phyloP scores from a whole-genome alignment of 2,329 filamentous ascomycete species.

The Fusarium sp. region DNA sequence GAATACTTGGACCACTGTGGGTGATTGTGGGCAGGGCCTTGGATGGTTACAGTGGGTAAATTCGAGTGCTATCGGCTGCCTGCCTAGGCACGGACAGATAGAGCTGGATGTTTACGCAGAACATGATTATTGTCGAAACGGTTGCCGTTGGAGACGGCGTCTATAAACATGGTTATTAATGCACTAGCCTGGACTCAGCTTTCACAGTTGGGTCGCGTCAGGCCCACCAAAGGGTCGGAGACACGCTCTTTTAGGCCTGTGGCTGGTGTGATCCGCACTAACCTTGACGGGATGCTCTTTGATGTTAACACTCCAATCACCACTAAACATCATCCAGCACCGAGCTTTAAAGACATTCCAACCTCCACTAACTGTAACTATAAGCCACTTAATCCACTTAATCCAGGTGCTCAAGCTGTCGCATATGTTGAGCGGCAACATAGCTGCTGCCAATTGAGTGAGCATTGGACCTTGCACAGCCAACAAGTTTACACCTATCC shows the following conservation, averaged over 20 bases:
- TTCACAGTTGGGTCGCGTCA: conserved; percentile 9
- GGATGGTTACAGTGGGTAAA: background rate
- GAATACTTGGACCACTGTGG: conserved; percentile 1
- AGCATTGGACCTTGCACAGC: background rate
- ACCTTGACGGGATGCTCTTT: conserved; percentile 6
- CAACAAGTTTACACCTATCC: background rate
- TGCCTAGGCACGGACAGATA: background rate
- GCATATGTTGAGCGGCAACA: background rate
- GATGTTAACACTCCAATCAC: conserved; percentile 12
- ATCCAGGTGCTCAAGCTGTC: background rate
- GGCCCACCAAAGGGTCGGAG: conserved; percentile 5
- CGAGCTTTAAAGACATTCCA: background rate
- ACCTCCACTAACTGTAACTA: background rate
- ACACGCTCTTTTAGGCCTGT: conserved; percentile 17
- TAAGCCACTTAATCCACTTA: background rate
- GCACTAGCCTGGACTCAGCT: background rate
- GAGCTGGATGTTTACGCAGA: conserved; percentile 1
- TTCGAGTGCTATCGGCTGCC: background rate
- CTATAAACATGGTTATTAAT: conserved; percentile 11
- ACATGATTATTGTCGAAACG: conserved; percentile 1
- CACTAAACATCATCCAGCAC: conserved; percentile 14
- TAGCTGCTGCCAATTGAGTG: background rate
- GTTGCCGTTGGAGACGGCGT: conserved; percentile 36
- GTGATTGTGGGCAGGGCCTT: background rate
- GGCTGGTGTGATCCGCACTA: conserved; percentile 13